Base-by-base conservation (phyloP, 192 early-diverging fungal genomes). In the Podila clonocystis region DNA sequence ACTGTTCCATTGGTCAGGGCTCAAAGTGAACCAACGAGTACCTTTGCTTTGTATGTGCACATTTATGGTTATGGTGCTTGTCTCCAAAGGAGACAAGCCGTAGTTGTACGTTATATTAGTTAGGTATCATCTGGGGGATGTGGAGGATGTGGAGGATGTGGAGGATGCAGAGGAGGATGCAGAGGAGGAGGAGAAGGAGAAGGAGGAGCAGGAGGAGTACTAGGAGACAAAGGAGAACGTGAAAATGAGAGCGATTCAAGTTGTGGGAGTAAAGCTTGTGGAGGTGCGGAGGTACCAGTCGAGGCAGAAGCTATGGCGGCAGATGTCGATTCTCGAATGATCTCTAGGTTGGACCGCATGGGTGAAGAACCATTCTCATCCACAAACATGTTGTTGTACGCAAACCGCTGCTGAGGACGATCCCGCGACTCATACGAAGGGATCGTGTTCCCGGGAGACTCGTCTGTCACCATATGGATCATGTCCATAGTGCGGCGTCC, bases 391-490 rank as follows among this genome's bases (percentile, higher is more conserved):
- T 22, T 55, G 52, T 26, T 6, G 4, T 24, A 24, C n/a, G 2
- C 52, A 26, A 55, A 55, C 4, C 52, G 52, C 24, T 55, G n/a
- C 17, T 55, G 52, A 22, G 52, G 52, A 9, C 2, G 20, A 26
- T 55, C 52, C 20, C 20, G 24, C 24, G 52, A 55, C 1, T 17
- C 15, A 17, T 13, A 45, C 41, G 52, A 24, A n/a, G 77, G 67
- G 22, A 73, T 65, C 0, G 77, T 80, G 49, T 61, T 69, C 4
- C 67, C 65, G 26, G 70, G 62, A 2, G 61, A 64, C 19, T 69
- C 67, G 22, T 69, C 77, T 12, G 67, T 52, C 20, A 80, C 71
- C 45, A 80, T 26, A 26, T 45, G 50, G 20, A 80, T 28, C 65
- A 80, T 63, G 12, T 68, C 66, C 50, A 80, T 31, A 1, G 70